Percentiles rank a stretch among this genome's conserved stretches.
These are phyloP conservation scores for Thelephora terrestris DNA, from an alignment of 1,284 basidiomycete species.

Conservation along the genomic window DNA sequence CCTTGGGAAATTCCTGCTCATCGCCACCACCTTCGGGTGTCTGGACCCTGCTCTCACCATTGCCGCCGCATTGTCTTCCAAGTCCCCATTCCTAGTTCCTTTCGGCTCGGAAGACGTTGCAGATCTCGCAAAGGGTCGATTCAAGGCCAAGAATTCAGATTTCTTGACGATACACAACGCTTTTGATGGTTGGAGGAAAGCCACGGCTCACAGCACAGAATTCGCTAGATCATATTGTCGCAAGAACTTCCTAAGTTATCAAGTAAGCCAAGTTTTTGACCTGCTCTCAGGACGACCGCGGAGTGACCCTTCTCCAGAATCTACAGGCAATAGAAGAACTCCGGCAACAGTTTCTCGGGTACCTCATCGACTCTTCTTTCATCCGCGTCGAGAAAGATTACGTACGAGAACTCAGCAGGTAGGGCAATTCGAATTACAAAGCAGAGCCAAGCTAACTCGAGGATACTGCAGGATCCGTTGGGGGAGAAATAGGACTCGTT, in stretches of 20 bases:
- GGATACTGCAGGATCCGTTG: constrained; percentile 52
- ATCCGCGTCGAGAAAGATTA: constrained; percentile 62
- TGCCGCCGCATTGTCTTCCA: constrained; percentile 87
- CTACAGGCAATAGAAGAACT: constrained; percentile 95
- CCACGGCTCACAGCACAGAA: constrained; percentile 49
- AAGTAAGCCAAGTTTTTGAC: constrained; percentile 33
- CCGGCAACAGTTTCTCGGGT: constrained; percentile 87
- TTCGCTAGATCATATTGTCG: constrained; percentile 73
- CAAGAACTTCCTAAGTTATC: constrained; percentile 78
- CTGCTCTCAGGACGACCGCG: background rate
- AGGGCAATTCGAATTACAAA: constrained; percentile 7
- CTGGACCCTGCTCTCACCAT: constrained; percentile 95
- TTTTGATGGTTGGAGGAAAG: constrained; percentile 81
- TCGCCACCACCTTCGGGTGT: constrained; percentile 82
- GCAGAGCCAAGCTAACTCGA: background rate
- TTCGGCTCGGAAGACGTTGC: constrained; percentile 86
- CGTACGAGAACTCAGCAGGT: constrained; percentile 68
- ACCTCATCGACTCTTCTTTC: constrained; percentile 83
- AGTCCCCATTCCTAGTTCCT: constrained; percentile 87
- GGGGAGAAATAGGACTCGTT: constrained; percentile 62
- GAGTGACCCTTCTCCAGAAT: constrained; percentile 40
- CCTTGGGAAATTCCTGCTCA: constrained; percentile 88
- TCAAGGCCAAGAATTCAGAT: constrained; percentile 90
- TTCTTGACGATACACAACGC: constrained; percentile 92
- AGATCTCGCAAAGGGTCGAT: constrained; percentile 73